A percentile compares a stretch with the other conserved stretches of the same genome.
phyloP scores from a whole-genome alignment of 78 protist species.

The Dictyostelium citrinum region DNA sequence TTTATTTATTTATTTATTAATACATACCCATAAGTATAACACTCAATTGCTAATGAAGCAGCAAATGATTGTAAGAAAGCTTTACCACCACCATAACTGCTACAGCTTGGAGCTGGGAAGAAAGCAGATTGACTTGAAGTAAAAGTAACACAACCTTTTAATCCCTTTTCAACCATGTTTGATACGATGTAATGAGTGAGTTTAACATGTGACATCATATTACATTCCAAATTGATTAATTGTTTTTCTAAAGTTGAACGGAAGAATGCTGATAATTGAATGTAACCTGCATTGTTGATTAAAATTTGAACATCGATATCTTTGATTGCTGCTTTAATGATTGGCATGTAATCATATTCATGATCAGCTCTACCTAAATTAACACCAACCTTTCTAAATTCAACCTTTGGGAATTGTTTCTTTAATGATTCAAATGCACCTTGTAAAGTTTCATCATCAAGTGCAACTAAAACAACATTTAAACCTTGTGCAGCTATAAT shows the following conservation, averaged over 20 bases:
- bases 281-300: slow-evolving; percentile 76
- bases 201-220: slow-evolving; percentile 77
- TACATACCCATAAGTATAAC: slow-evolving; percentile 56
- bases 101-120: slow-evolving; percentile 76
- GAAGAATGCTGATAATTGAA: slow-evolving; percentile 70
- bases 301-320: slow-evolving; percentile 77
- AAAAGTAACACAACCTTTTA: slow-evolving; percentile 66
- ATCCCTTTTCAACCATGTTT: slow-evolving; percentile 54
- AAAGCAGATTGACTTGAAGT: slow-evolving; percentile 67
- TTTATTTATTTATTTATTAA: not conserved
- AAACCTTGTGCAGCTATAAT: slow-evolving; percentile 25
- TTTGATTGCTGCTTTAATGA: slow-evolving; percentile 64
- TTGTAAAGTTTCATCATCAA: slow-evolving; percentile 67
- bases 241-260: slow-evolving; percentile 44
- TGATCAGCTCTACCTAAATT: slow-evolving; percentile 64
- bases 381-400: slow-evolving; percentile 62
- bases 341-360: slow-evolving; percentile 47
- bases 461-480: slow-evolving; percentile 75
- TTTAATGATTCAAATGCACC: slow-evolving; percentile 40
- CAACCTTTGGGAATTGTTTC: slow-evolving; percentile 40
- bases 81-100: slow-evolving; percentile 72
- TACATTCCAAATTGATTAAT: slow-evolving; percentile 60
- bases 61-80: slow-evolving; percentile 61
- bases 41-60: slow-evolving; percentile 66
- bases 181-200: slow-evolving; percentile 46